These are phyloP conservation scores for Colletotrichum noveboracense DNA, from an alignment of 2,329 filamentous ascomycete genomes.

Conservation along the genomic window DNA sequence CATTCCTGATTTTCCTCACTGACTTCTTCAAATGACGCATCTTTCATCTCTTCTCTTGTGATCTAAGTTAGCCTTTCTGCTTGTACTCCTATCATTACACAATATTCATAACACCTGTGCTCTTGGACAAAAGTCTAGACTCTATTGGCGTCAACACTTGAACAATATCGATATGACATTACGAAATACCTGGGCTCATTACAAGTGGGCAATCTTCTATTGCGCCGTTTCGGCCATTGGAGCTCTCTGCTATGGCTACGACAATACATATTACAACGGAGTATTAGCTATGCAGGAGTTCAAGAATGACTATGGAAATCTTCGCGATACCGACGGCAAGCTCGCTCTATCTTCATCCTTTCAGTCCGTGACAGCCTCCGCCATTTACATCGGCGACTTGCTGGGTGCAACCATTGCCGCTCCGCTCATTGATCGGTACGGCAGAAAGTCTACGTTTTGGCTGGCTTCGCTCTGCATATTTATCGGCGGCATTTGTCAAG, in stretches of 20 bases:
- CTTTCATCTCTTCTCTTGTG: neutral
- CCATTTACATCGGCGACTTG: neutral
- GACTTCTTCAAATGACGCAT: no score
- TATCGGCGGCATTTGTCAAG: neutral
- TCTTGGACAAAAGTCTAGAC: neutral
- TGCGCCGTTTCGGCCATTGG: neutral
- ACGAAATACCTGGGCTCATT: neutral
- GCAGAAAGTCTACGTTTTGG: neutral
- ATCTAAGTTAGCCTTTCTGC: neutral
- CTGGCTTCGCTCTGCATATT: neutral
- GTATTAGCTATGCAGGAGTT: conserved; percentile 30
- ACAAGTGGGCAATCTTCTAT: neutral
- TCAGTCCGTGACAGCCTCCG: conserved; percentile 14
- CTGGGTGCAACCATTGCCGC: neutral
- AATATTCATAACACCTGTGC: neutral
- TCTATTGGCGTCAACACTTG: neutral
- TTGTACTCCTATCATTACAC: neutral
- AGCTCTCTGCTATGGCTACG: conserved; percentile 26
- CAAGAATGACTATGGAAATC: conserved; percentile 30
- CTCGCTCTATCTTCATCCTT: neutral
- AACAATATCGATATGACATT: neutral
- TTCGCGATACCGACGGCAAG: conserved; percentile 23
- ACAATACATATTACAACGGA: conserved; percentile 28
- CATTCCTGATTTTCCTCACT: neutral
- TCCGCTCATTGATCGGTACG: neutral